Evolutionary conservation across 2,329 filamentous ascomycete genomes (phyloP), one percentile per base, ranked within the genome.

Genomic region (Sclerotinia sclerotiorum): DNA sequence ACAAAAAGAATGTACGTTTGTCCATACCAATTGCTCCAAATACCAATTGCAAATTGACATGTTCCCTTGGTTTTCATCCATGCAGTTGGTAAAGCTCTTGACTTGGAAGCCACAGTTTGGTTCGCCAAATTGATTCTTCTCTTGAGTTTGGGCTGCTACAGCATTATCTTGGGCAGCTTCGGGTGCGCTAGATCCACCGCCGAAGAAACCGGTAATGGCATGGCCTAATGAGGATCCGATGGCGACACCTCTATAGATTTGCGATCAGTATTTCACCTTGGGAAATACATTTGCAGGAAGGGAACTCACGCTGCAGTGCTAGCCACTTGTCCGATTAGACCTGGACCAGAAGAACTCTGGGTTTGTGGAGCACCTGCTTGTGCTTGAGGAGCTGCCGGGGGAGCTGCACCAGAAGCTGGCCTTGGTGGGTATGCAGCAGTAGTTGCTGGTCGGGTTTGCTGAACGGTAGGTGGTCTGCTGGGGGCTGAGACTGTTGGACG

Each of bases 41-140:
- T 99, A 99, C 94, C 94, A 99, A 74, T 91, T 91, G 84, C 95
- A 99, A 79, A 97, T 96, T 79, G 90, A 90, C 90, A 99, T 88
- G 82, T 95, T 93, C 75, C 95, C 95, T 79, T 88, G 84, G 81
- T 99, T 91, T 78, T 98, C 92, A 80, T 98, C 94, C 90, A 99
- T 90, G 86, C 95, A 99, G 83, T 90, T 90, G 77, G 93, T 94
- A 85, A 99, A 98, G 82, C 87, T 88, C 81, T 89, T 88, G 67
- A 93, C 88, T 75, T 95, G 93, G 67, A 84, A 87, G 72, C 88
- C 88, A 83, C 95, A 99, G 79, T 90, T 91, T 80, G 81, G 85
- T 78, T 81, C 80, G 77, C 81, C 84, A 80, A 83, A 83, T 80
- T 83, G 83, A 78, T 84, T 83, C 76, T 86, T 79, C 69, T 79